Evolutionary conservation across 371 early-diverging fungal genomes (phyloP).

Genomic region (Rhizopus microsporus): DNA sequence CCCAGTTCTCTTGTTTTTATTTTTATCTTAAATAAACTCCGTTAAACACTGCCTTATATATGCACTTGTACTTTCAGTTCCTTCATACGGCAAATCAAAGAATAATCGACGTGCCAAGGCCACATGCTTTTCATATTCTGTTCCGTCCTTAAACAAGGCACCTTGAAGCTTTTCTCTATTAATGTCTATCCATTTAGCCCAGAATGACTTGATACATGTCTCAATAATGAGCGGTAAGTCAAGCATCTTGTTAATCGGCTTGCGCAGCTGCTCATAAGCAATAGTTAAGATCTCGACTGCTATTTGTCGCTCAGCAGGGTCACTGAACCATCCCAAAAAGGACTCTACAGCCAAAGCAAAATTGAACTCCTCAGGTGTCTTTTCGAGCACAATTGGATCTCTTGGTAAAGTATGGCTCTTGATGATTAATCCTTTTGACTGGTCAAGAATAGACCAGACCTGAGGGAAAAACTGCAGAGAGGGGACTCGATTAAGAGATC

Average conservation of each 20-base stretch:
- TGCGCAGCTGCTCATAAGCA: slow-evolving; percentile 61
- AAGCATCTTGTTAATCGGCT: slow-evolving; percentile 59
- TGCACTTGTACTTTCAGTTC: slow-evolving; percentile 66
- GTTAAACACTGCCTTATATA: slow-evolving; percentile 29
- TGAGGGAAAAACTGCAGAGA: slow-evolving; percentile 71
- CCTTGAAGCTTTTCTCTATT: slow-evolving; percentile 20
- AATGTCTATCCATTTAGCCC: slow-evolving; percentile 64
- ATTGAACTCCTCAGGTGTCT: slow-evolving; percentile 82
- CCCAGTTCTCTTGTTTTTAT: neutral
- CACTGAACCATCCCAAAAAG: slow-evolving; percentile 65
- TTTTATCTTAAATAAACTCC: neutral
- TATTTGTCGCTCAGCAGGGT: slow-evolving; percentile 85
- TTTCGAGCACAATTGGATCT: slow-evolving; percentile 83
- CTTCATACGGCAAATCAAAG: slow-evolving; percentile 78
- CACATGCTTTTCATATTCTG: slow-evolving; percentile 56
- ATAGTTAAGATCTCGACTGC: slow-evolving; percentile 73
- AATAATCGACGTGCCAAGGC: slow-evolving; percentile 72
- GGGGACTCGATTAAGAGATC: slow-evolving; percentile 82
- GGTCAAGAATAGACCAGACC: slow-evolving; percentile 73
- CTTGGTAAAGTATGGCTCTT: slow-evolving; percentile 61
- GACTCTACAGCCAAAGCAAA: slow-evolving; percentile 77
- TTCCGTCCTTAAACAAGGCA: slow-evolving; percentile 17
- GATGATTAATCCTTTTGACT: slow-evolving; percentile 59
- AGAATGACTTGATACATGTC: slow-evolving; percentile 65
- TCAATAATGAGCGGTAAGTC: slow-evolving; percentile 65